Base-by-base conservation (phyloP, 208 protist genomes). In the Trypanosoma grayi region DNA sequence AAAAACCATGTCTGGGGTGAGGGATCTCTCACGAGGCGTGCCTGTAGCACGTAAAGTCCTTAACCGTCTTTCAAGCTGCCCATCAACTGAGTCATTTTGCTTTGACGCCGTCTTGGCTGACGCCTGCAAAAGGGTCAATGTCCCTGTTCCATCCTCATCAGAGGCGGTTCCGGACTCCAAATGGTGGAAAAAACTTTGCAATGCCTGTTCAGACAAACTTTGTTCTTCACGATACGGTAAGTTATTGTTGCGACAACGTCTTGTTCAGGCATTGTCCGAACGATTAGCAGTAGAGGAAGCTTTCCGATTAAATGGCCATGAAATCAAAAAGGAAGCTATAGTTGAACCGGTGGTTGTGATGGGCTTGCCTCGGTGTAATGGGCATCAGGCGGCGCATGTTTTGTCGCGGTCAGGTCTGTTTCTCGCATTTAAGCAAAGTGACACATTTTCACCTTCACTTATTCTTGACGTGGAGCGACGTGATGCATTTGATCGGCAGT, bases 121-220 rank as follows among this genome's bases (percentile, higher is more conserved):
- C 40, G 83, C 86, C 22, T 88, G 78, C 51, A 62, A 62, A 36
- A 59, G 60, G 22, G 78, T 73, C 0, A 73, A 78, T 55, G 66
- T 93, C 13, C 66, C 70, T 16, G 58, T 79, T 31, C 81, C 83
- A 7, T 65, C 70, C 1, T 66, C 73, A 16, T 62, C 75, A 8
- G 73, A 80, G 33, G 61, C 60, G 22, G 30, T 95, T 40, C 62
- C 75, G 2, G 65, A 93, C 55, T 75, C 60, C 43, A 72, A 75
- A 24, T 91, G 80, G 79, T 96, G 90, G 87, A 76, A 80, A 43
- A 96, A 93, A 63, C 74, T 96, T 4, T 93, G 90, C 54, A 51
- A 59, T 0, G 90, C 90, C 0, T 93, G 86, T 57, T 72, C 57
- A 50, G 69, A 90, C 8, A 96, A 93, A 59, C 9, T 28, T 40